Base-by-base conservation (phyloP, 148 eudicot species). In the Linanthus parryae region DNA sequence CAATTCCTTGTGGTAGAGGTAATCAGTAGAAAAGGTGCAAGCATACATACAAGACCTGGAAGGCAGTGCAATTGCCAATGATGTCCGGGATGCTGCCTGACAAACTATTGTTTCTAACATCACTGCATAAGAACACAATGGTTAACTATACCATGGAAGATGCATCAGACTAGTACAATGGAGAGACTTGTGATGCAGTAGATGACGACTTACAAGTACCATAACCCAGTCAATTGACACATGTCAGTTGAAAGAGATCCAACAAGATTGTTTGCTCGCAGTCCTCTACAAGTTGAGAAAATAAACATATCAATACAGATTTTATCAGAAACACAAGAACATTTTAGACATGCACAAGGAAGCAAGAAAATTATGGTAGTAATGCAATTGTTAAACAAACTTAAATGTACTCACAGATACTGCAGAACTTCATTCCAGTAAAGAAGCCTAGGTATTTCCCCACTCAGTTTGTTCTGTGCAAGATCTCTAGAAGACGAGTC, bases 371-470 rank as follows among this genome's bases (percentile, higher is more conserved):
- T 42, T 5, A 16, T 27, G 6, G 5, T 7, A 42, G 3, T 21
- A 44, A 21, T 23, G 28, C 9, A 7, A 11, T 21, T 26, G 4
- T 21, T 19, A 53, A 2, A 1, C 7, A 44, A 14, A 28, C 29
- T 9, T 29, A 15, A 41, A 33, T 33, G 28, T 55, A 67, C 89
- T 82, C 62, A 94, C 99, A 94, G 79, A 52, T 88, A 94, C 35
- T 94, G 99, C 53, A 94, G 56, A 40, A 94, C 95, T 69, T 94
- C 99, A 61, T 94, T 94, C 99, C 99, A 94, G 45, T 88, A 94
- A 27, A 94, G 72, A 56, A 94, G 95, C 68, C 99, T 76, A 0
- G 99, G 99, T 54, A 94, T 94, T 78, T 94, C 99, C 19, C 99
- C 99, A 35, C 82, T 80, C 37, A 94, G 64, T 64, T 70, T 78